Evolutionary conservation across 352 stramenopile species (phyloP).

Genomic region (Globisporangium uncinulatum): DNA sequence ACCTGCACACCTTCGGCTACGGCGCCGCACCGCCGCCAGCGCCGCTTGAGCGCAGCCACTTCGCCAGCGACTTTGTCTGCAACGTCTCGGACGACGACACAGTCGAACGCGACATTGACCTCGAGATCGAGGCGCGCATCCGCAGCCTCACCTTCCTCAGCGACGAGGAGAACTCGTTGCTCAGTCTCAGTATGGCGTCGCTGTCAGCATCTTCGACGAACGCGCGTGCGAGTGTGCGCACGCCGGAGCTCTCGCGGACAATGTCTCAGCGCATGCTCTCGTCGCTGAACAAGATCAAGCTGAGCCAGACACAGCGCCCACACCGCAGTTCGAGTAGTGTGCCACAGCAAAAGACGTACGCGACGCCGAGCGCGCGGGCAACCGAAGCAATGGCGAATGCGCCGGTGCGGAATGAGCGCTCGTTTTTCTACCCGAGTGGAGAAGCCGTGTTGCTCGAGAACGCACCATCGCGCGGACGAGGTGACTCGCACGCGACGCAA

Average conservation of each 20-base stretch:
- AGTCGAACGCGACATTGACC: slow-evolving; percentile 63
- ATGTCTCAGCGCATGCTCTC: slow-evolving; percentile 64
- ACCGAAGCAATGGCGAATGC: not conserved
- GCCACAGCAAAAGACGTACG: not conserved
- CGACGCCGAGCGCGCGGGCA: slow-evolving; percentile 1
- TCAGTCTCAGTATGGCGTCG: slow-evolving; percentile 6
- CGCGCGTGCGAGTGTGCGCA: slow-evolving; percentile 1
- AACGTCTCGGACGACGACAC: slow-evolving; percentile 61
- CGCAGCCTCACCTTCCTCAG: slow-evolving; percentile 20
- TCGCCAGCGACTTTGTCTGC: slow-evolving; percentile 26
- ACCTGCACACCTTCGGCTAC: slow-evolving; percentile 2
- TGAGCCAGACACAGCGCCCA: slow-evolving; percentile 14
- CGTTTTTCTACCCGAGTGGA: slow-evolving; percentile 9
- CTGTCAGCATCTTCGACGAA: not conserved
- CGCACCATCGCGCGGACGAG: not conserved
- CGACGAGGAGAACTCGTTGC: slow-evolving; percentile 13
- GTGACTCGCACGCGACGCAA: slow-evolving; percentile 16
- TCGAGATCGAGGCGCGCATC: slow-evolving; percentile 62
- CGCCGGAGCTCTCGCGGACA: slow-evolving; percentile 18
- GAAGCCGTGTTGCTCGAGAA: not conserved
- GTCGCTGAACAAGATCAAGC: slow-evolving; percentile 35
- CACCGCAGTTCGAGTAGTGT: slow-evolving; percentile 1
- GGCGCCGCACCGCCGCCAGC: not conserved
- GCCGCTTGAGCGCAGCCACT: slow-evolving; percentile 7
- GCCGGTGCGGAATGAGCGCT: slow-evolving; percentile 8